Percentiles rank a stretch among this genome's conserved stretches.
phyloP scores from a whole-genome alignment of 768 basidiomycete genomes.

The Chiua virens region DNA sequence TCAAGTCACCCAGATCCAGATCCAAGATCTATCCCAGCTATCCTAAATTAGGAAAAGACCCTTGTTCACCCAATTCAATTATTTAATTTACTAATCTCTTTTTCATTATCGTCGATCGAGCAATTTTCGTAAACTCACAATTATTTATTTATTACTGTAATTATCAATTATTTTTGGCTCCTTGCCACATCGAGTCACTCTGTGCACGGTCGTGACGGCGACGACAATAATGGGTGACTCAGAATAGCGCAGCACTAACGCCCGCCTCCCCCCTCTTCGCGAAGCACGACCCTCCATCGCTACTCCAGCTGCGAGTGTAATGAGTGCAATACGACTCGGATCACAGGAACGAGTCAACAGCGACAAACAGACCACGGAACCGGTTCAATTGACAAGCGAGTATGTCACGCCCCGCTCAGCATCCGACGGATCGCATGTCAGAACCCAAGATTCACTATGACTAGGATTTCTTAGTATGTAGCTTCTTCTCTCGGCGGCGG shows the following conservation, averaged over 20 bases:
- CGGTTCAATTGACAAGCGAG: slow-evolving; percentile 10
- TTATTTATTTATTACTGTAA: slow-evolving; percentile 4
- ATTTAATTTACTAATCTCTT: slow-evolving; percentile 30
- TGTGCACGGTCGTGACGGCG: slow-evolving; percentile 9
- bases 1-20: slow-evolving; percentile 19
- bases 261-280: slow-evolving; percentile 12
- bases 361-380: slow-evolving; percentile 27
- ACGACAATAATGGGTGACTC: slow-evolving; percentile 8
- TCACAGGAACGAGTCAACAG: slow-evolving; percentile 27
- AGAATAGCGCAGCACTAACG: slow-evolving; percentile 26
- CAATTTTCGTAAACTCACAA: slow-evolving; percentile 23
- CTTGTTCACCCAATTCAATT: slow-evolving; percentile 28
- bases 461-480: too few species aligned
- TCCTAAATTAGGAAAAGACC: slow-evolving; percentile 19
- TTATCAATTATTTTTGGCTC: slow-evolving; percentile 6
- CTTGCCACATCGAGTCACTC: background rate
- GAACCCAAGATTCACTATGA: slow-evolving; percentile 7
- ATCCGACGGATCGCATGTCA: background rate
- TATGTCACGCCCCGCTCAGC: background rate
- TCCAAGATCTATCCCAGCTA: slow-evolving; percentile 13
- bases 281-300: background rate
- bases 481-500: too few species aligned
- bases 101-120: slow-evolving; percentile 38
- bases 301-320: background rate
- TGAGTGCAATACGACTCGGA: background rate